Evolutionary conservation across 306 rosid genomes (phyloP).

Genomic region (Sicyos baderoa): DNA sequence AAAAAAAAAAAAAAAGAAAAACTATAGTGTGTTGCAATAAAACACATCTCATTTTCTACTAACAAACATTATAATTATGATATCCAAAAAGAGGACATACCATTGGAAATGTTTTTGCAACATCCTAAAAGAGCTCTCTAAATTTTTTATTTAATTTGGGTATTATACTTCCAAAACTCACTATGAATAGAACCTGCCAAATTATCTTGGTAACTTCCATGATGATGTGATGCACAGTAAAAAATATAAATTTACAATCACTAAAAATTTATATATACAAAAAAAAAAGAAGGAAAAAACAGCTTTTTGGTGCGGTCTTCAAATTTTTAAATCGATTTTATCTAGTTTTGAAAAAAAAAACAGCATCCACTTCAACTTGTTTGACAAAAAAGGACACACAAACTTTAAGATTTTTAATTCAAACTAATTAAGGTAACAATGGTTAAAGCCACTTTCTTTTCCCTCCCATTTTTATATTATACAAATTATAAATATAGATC

Average conservation of each 20-base stretch:
- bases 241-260: too few species aligned
- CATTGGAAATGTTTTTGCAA: neutral
- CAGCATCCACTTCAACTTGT: slow-evolving; percentile 9
- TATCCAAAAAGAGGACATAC: neutral
- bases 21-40: slow-evolving; percentile 5
- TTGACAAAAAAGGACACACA: neutral
- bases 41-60: slow-evolving; percentile 7
- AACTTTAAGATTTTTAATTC: neutral
- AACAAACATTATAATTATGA: slow-evolving; percentile 11
- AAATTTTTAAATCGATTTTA: neutral
- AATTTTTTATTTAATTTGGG: neutral
- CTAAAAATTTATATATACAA: neutral
- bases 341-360: neutral
- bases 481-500: too few species aligned
- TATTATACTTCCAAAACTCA: neutral
- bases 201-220: neutral
- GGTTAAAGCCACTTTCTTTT: slow-evolving; percentile 7
- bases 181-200: neutral
- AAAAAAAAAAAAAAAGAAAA: neutral
- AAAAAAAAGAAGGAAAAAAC: slow-evolving; percentile 1
- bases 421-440: neutral
- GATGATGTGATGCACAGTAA: neutral
- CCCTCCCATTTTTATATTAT: neutral
- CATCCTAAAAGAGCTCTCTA: neutral
- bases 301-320: neutral